Base-by-base conservation (phyloP, 495 filamentous ascomycete genomes). In the Eremomyces bilateralis region DNA sequence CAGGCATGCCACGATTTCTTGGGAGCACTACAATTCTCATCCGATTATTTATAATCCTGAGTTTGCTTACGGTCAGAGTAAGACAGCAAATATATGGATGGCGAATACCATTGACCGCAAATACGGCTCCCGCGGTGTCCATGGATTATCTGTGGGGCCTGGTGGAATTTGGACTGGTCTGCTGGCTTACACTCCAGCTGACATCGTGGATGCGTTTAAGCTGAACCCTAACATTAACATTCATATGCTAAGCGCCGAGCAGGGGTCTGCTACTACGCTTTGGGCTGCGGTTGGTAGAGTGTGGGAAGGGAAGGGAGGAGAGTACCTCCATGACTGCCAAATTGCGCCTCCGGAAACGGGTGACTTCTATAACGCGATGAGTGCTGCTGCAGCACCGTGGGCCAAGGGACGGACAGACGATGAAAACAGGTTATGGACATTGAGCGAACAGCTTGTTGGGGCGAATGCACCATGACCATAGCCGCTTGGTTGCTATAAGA, bases 221-320 rank as follows among this genome's bases (percentile, higher is more conserved):
- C 37, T 27, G 15, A 37, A 19, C 3, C 33, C 37, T 15, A 25
- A 11, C 6, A 35, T 43, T 15, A 27, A 8, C 8, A 24, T 20
- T 1, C 13, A 38, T 24, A 42, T 47, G 38, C 40, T 40, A 31
- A 42, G 21, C 35, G 4, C 31, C 20, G 44, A 36, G 6, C 35
- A 42, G 29, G 60, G 53, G 3, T 52, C 54, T 24, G 59, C 61
- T 4, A 63, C 61, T 3, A 54, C 42, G 2, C 46, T 63, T 1
- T 57, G 44, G 43, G 59, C 51, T 8, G 61, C 60, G 2, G 18
- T 58, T 22, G 45, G 40, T 0, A 58, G 44, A 44, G 51, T 46
- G 4, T 48, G 44, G 37, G 54, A 63, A 31, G 53, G 56, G 0
- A 51, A 41, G 22, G 58, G 59, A 0, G 54, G 57, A 2, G 21